Base-by-base conservation (phyloP, 2,329 filamentous ascomycete species). In the Neurospora sp. region DNA sequence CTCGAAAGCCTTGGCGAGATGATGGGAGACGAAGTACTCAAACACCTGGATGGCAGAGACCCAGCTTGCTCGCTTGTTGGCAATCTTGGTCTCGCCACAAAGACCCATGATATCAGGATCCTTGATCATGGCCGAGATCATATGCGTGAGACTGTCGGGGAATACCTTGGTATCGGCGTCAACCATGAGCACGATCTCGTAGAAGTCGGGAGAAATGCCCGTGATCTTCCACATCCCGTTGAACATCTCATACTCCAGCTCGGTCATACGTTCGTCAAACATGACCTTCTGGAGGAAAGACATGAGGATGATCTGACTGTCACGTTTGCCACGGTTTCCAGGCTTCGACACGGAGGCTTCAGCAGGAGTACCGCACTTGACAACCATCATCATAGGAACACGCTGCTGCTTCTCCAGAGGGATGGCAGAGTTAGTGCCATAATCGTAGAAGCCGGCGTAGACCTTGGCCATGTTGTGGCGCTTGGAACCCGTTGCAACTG, bases 211-310 rank as follows among this genome's bases (percentile, higher is more conserved):
- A 4, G 94, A 97, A 73, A 99, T 98, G 75, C 96, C 96, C 19
- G 96, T 99, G 65, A 99, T 92, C 80, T 97, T 97, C 94, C 95
- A 99, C 73, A 99, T 86, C 69, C 96, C 96, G 79, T 98, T 99
- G 85, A 99, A 99, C 92, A 99, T 98, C 79, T 99, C 96, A 78
- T 93, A 99, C 80, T 99, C 96, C 68, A 99, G 90, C 80, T 99
- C 95, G 19, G 96, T 99, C 96, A 99, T 99, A 72, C 96, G 92
- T 82, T 99, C 96, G 79, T 99, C 96, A 77, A 99, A 99, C 96
- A 99, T 99, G 78, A 99, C 96, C 83, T 99, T 99, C 79, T 99
- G 96, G 75, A 99, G 83, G 86, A 99, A 99, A 5, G 94, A 97
- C 96, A 99, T 99, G 74, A 99, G 86, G 75, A 99, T 96, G 77